phyloP scores from a whole-genome alignment of 23 red algal species.

The Pyropia yezoensis region DNA sequence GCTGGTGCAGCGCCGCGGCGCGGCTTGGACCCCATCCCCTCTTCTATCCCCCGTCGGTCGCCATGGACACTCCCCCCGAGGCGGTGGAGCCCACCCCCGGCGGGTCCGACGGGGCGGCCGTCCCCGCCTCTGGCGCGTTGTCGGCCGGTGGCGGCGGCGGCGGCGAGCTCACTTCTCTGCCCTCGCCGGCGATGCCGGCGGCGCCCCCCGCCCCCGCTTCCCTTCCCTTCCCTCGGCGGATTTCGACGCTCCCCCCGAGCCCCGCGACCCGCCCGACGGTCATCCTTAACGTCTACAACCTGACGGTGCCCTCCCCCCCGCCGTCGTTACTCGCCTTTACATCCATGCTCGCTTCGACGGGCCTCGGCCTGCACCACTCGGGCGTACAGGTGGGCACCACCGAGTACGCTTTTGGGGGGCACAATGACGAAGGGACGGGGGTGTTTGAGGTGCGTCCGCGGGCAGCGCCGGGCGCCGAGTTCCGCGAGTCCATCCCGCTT shows the following conservation, averaged over 20 bases:
- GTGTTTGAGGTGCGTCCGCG: slow-evolving; percentile 40
- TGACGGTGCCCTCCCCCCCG: slow-evolving; percentile 34
- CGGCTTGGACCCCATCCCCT: too few relatives aligned
- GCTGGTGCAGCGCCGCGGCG: too few relatives aligned
- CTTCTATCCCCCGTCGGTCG: too few relatives aligned
- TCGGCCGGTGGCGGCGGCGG: too few relatives aligned
- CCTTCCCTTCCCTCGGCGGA: too few relatives aligned
- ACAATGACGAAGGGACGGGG: slow-evolving; percentile 31
- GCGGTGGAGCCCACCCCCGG: too few relatives aligned
- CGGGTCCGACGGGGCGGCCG: too few relatives aligned
- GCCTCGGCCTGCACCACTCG: slow-evolving; percentile 59
- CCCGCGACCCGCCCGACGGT: slow-evolving; percentile 23
- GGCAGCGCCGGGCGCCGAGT: slow-evolving; percentile 49
- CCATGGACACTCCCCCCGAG: too few relatives aligned
- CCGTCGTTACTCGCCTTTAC: slow-evolving; percentile 36
- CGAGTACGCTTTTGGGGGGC: slow-evolving; percentile 70
- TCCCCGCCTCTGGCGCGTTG: too few relatives aligned
- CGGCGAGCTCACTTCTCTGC: too few relatives aligned
- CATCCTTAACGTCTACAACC: slow-evolving; percentile 73
- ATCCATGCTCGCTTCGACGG: slow-evolving; percentile 29
- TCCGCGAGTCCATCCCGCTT: slow-evolving; percentile 41
- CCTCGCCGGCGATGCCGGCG: too few relatives aligned
- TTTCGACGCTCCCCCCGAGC: slow-evolving; percentile 10
- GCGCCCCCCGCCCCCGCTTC: background rate
- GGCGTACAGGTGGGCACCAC: slow-evolving; percentile 50